Conservation (phyloP, 1,284 basidiomycete genomes). For the Cryptococcus sp. region DNA sequence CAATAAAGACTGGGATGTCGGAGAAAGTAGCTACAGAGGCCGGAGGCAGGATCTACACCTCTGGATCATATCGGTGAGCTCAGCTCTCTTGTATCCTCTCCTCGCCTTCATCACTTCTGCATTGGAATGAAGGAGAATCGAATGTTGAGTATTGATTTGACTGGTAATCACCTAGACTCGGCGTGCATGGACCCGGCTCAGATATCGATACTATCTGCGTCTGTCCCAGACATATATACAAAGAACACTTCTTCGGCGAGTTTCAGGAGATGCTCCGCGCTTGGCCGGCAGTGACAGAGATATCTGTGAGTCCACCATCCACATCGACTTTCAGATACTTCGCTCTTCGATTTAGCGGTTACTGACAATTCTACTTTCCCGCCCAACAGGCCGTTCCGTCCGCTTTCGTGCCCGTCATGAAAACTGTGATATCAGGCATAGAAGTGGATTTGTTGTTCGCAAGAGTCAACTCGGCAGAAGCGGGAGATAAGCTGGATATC, state of each 20-base stretch:
- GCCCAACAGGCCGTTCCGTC: conserved; percentile 80
- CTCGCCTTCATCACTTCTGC: background rate
- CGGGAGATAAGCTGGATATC: conserved; percentile 88
- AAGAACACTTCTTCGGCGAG: conserved; percentile 92
- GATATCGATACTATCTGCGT: conserved; percentile 99
- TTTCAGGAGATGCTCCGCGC: conserved; percentile 89
- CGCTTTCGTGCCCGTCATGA: conserved; percentile 94
- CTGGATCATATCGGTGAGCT: conserved; percentile 80
- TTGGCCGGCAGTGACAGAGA: conserved; percentile 82
- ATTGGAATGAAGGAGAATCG: background rate
- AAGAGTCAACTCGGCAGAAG: conserved; percentile 52
- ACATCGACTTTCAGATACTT: conserved; percentile 26
- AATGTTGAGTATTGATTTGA: background rate
- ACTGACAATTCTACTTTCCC: conserved; percentile 9
- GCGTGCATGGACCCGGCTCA: conserved; percentile 92
- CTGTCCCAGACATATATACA: conserved; percentile 90
- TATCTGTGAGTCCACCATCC: conserved; percentile 68
- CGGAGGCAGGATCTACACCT: conserved; percentile 98
- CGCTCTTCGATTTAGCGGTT: background rate
- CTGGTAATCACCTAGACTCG: conserved; percentile 58
- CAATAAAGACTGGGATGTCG: conserved; percentile 75
- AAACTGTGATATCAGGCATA: conserved; percentile 86
- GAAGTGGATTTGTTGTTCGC: conserved; percentile 95
- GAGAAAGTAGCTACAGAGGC: conserved; percentile 81
- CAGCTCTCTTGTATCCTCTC: background rate